phyloP scores from a whole-genome alignment of 805 yeast species.

The Saccharomycopsis fodiens region DNA sequence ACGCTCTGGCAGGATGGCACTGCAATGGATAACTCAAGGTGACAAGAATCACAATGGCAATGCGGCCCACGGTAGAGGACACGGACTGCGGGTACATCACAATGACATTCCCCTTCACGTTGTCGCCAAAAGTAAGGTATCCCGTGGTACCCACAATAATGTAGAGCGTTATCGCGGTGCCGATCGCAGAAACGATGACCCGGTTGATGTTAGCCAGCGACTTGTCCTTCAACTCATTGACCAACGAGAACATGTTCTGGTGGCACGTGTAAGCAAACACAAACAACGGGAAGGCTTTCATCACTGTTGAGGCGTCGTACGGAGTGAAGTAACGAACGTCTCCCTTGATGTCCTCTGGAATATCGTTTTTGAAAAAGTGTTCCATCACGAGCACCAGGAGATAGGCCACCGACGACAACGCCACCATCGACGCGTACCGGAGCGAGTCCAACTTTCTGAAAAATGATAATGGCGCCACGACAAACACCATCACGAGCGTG shows the following conservation, averaged over 20 bases:
- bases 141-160: constrained; percentile 73
- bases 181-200: constrained; percentile 47
- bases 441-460: constrained; percentile 72
- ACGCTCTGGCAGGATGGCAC: constrained; percentile 84
- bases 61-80: constrained; percentile 70
- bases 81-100: constrained; percentile 60
- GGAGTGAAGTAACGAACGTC: constrained; percentile 43
- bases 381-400: constrained; percentile 62
- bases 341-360: constrained; percentile 40
- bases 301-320: constrained; percentile 35
- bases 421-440: constrained; percentile 78
- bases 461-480: constrained; percentile 52
- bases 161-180: constrained; percentile 55
- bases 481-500: constrained; percentile 41
- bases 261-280: constrained; percentile 95
- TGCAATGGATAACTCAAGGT: constrained; percentile 82
- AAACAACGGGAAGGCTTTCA: constrained; percentile 80
- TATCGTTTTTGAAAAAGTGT: constrained; percentile 59
- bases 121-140: constrained; percentile 78
- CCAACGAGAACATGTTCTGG: constrained; percentile 85
- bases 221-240: constrained; percentile 66
- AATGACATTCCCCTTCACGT: constrained; percentile 72
- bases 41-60: constrained; percentile 75
- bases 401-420: constrained; percentile 73
- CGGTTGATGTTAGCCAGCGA: constrained; percentile 38